Conservation (phyloP, 305 asterid species). For the Ilex paraguariensis region DNA sequence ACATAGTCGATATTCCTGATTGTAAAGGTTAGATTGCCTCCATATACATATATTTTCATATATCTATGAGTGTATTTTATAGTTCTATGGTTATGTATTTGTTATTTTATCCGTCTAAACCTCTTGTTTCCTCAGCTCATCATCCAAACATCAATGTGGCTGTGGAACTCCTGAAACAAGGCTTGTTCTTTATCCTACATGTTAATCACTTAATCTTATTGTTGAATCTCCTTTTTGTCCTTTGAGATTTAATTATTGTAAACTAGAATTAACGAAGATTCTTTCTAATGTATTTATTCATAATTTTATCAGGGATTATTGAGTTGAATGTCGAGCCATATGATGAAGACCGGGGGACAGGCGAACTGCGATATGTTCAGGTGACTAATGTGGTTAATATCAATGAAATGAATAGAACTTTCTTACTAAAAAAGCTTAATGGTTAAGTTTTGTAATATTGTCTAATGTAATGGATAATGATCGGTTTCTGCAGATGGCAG, state of each 20-base stretch:
- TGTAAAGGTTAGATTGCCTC: slow-evolving; percentile 51
- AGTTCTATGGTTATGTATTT: background rate
- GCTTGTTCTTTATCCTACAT: slow-evolving; percentile 22
- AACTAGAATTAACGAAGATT: too few species aligned
- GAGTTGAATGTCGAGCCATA: slow-evolving; percentile 67
- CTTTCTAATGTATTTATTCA: slow-evolving; percentile 1
- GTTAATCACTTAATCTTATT: background rate
- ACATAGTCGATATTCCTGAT: slow-evolving; percentile 80
- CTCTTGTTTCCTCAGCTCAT: slow-evolving; percentile 51
- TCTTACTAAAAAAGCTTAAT: too few species aligned
- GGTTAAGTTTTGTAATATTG: background rate
- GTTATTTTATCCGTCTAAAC: background rate
- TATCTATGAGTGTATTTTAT: background rate
- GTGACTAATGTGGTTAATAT: slow-evolving; percentile 21
- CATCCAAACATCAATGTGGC: slow-evolving; percentile 87
- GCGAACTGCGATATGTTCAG: slow-evolving; percentile 90
- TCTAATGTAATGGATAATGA: slow-evolving; percentile 10
- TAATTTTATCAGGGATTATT: slow-evolving; percentile 43
- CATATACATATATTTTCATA: background rate
- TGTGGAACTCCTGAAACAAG: slow-evolving; percentile 66
- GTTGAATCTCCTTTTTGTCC: background rate
- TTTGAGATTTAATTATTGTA: too few species aligned
- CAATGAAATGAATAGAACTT: too few species aligned
- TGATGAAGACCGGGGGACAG: slow-evolving; percentile 84
- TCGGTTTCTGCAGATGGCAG: slow-evolving; percentile 63